Base-by-base conservation (phyloP, 1,284 basidiomycete genomes). In the Ceratobasidium sp. region DNA sequence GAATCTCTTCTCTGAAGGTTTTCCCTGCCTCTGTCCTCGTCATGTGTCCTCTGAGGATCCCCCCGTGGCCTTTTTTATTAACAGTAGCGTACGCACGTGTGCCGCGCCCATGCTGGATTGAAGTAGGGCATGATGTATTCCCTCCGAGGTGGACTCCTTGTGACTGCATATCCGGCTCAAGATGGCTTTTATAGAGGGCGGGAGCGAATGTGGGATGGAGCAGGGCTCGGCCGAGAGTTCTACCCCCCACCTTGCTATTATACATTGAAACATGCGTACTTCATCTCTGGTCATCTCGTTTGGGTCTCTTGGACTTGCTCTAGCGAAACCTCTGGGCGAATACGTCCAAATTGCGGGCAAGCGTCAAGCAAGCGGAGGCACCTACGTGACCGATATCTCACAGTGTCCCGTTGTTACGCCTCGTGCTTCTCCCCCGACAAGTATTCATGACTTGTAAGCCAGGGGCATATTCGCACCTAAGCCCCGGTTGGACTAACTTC, bases 361-460 rank as follows among this genome's bases (percentile, higher is more conserved):
- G 27, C 68, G 68, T 31, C 68, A 71, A 59, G 13, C 43, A 14
- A 43, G 56, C 29, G 37, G 39, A 24, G 58, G 56, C 14, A 71
- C 27, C 7, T 76, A 59, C 27, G 74, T 76, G 27, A 68, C 74
- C 19, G 68, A 76, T 43, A 72, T 76, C 37, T 56, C 73, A 56
- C 56, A 74, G n/a, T 76, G 76, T 54, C 76, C 76, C 16, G 31
- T 58, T 0, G 41, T 76, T 27, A 6, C 46, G 24, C 74, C 76
- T 13, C 41, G 74, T 27, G n/a, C 54, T 2, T 22, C 65, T 39
- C 73, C 76, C 29, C 56, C 66, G 16, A 66, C 53, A 46, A 74
- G 61, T 49, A 74, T 76, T 31, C 76, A 76, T 51, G 76, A 76
- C 53, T 27, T 76, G 76, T 75, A 56, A 76, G 76, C 34, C 8